A percentile compares a stretch with the other conserved stretches of the same genome.
phyloP scores from a whole-genome alignment of 2,329 filamentous ascomycete species.

The Penicillium sp. region DNA sequence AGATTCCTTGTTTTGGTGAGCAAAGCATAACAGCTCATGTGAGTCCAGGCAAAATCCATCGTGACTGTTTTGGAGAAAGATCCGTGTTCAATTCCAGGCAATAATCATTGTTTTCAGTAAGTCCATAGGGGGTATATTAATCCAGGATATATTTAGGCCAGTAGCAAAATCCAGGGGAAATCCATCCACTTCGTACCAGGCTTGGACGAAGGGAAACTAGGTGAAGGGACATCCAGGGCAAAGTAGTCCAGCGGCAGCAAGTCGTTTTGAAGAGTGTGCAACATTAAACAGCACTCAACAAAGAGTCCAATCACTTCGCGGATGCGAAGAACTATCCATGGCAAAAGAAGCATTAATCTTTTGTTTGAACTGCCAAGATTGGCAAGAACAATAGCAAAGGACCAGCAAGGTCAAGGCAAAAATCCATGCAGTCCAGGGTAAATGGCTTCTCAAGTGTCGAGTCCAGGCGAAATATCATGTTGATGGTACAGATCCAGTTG shows the following conservation, averaged over 20 bases:
- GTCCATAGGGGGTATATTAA: constrained; percentile 20
- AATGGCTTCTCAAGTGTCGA: constrained; percentile 15
- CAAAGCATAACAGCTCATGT: constrained; percentile 30
- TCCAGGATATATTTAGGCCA: constrained; percentile 22
- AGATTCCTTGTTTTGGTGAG: constrained; percentile 19
- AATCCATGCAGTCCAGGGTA: constrained; percentile 27
- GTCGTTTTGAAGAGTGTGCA: constrained; percentile 39
- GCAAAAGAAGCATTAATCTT: constrained; percentile 34
- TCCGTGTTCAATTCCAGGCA: constrained; percentile 22
- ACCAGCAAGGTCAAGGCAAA: constrained; percentile 25
- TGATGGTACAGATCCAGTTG: constrained; percentile 33
- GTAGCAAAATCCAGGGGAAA: constrained; percentile 19
- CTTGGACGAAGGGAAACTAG: constrained; percentile 34
- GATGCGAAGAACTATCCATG: constrained; percentile 37
- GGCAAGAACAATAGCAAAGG: constrained; percentile 22
- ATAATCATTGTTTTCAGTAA: constrained; percentile 21
- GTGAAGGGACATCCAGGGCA: constrained; percentile 24
- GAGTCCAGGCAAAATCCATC: constrained; percentile 25
- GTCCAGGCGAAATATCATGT: constrained; percentile 22
- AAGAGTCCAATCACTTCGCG: constrained; percentile 44
- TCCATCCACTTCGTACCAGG: constrained; percentile 39
- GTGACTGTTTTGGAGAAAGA: constrained; percentile 16
- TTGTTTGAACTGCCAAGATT: constrained; percentile 32
- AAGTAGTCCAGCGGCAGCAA: constrained; percentile 30
- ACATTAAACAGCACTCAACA: constrained; percentile 49